Base-by-base conservation (phyloP, 2,329 filamentous ascomycete species). In the Epichloe sibirici region DNA sequence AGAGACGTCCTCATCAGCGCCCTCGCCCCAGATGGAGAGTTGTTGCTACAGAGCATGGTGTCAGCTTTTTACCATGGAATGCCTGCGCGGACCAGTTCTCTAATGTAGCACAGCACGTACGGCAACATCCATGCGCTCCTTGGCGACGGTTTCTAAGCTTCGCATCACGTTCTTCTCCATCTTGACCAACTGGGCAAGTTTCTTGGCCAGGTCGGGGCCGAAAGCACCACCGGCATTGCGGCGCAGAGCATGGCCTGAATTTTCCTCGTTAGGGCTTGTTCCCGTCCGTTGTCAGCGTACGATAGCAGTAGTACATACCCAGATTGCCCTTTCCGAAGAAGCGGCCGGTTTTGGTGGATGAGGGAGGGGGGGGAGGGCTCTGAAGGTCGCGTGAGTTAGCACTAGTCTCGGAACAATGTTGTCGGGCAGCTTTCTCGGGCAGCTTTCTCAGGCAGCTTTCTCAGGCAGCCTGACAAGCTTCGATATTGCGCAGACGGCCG, bases 121-220 rank as follows among this genome's bases (percentile, higher is more conserved):
- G 65, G 93, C 93, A 60, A 96, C 91, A 65, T 97, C 93, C 90
- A 97, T 97, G 63, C 93, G 85, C 77, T 98, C 93, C 65, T 90
- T 85, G 45, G 90, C 90, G 51, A 97, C 93, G 48, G 89, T 79
- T 69, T 98, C 93, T 78, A 97, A 84, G 69, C 90, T 96, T 70
- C 93, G 89, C 93, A 98, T 98, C 53, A 96, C 88, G 68, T 98
- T 97, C 83, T 98, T 98, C 76, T 98, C 93, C 93, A 98, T 98
- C 82, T 98, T 98, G 58, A 98, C 93, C 51, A 98, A 81, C 74
- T 95, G 88, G 42, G 90, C 89, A 57, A 98, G 84, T 80, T 98
- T 98, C 81, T 95, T 96, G 54, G 93, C 86, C 54, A 98, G 83
- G 64, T 98, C 93, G 53, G 90, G 81, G 57, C 81, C 80, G 59